A percentile compares a stretch with the other conserved stretches of the same genome.
Conservation (phyloP, 129 eudicot genomes). For the Cynara cardunculus region DNA sequence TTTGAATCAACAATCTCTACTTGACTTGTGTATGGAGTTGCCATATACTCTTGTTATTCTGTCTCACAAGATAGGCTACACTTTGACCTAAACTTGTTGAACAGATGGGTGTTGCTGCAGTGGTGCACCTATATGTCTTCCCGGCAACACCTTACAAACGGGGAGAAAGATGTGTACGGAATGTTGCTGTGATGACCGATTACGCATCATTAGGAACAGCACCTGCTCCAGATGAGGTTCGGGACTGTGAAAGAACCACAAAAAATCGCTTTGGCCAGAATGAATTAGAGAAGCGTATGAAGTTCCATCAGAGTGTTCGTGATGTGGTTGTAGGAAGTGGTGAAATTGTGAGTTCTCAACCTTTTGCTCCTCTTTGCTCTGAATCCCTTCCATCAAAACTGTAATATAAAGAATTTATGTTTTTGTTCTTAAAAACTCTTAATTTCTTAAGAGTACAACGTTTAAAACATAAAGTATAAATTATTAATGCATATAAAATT, state of each 20-base stretch:
- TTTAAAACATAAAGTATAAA: background rate
- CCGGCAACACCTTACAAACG: constrained; percentile 87
- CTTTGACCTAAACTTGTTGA: constrained; percentile 12
- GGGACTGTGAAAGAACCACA: constrained; percentile 65
- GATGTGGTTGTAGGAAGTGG: constrained; percentile 94
- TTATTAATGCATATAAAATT: background rate
- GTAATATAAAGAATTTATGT: background rate
- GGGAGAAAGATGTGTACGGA: constrained; percentile 92
- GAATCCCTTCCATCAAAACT: background rate
- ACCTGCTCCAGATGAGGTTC: constrained; percentile 92
- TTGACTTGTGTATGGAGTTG: no score
- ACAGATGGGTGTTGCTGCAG: constrained; percentile 97
- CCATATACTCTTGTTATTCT: background rate
- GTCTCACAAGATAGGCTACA: no score
- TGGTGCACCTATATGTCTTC: constrained; percentile 83
- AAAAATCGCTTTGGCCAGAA: constrained; percentile 42
- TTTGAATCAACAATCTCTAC: no score
- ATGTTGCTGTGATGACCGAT: constrained; percentile 81
- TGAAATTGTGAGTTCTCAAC: constrained; percentile 64
- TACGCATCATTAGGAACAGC: constrained; percentile 82
- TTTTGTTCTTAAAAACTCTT: background rate
- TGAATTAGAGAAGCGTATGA: constrained; percentile 58
- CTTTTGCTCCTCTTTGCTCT: background rate
- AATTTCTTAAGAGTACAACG: background rate
- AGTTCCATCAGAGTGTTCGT: constrained; percentile 81